A percentile compares a stretch with the other conserved stretches of the same genome.
Evolutionary conservation across 2,329 filamentous ascomycete species (phyloP).

Genomic region (Zasmidium cellare): DNA sequence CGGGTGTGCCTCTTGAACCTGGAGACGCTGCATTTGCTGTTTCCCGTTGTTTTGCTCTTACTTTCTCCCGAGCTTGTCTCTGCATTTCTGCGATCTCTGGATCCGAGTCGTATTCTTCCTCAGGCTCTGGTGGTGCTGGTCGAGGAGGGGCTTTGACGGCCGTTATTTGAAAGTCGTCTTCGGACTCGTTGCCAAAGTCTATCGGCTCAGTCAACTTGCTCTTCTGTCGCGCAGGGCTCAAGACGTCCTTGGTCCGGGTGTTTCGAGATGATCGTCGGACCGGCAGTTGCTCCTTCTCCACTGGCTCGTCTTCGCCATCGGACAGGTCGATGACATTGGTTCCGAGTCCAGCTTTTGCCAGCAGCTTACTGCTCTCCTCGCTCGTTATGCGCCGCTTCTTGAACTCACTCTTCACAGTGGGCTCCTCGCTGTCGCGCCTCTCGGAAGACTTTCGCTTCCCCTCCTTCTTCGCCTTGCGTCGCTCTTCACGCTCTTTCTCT

Average conservation of each 20-base stretch:
- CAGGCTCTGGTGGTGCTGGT: constrained; percentile 8
- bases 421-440: constrained; percentile 29
- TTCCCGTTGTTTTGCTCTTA: constrained; percentile 10
- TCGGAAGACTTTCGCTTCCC: constrained; percentile 31
- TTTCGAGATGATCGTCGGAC: constrained; percentile 14
- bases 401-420: constrained; percentile 10
- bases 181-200: constrained; percentile 19
- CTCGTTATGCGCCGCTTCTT: constrained; percentile 32
- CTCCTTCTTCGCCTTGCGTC: constrained; percentile 32
- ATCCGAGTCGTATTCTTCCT: constrained; percentile 41
- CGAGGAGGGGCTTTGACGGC: neutral
- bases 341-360: constrained; percentile 20
- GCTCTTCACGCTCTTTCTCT: constrained; percentile 31
- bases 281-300: constrained; percentile 6
- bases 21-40: constrained; percentile 8
- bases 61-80: constrained; percentile 42
- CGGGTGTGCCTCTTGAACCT: constrained; percentile 6
- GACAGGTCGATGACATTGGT: constrained; percentile 5
- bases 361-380: constrained; percentile 25
- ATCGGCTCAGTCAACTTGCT: constrained; percentile 4
- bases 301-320: constrained; percentile 16
- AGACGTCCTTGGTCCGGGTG: constrained; percentile 16
- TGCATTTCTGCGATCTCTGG: constrained; percentile 44
- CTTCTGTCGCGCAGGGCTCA: constrained; percentile 6
- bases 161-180: constrained; percentile 19